These are phyloP conservation scores for Zalaria obscura DNA, from an alignment of 2,329 filamentous ascomycete species.

Conservation along the genomic window DNA sequence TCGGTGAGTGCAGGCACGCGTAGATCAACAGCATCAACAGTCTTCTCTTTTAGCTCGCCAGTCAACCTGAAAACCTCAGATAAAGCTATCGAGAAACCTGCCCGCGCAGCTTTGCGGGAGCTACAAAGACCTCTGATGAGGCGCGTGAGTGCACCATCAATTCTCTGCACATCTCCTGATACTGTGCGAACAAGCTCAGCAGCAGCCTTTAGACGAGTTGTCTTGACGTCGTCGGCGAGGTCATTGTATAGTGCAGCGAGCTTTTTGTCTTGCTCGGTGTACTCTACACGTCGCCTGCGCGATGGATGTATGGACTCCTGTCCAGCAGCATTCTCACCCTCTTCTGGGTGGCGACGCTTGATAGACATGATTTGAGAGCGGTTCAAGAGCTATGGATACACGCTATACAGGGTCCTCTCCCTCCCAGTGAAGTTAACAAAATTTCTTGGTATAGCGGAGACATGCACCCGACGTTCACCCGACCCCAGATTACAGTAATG, in stretches of 20 bases:
- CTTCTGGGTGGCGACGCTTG: slow-evolving; percentile 7
- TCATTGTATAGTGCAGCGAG: slow-evolving; percentile 32
- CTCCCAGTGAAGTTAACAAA: too few relatives aligned
- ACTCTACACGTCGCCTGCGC: slow-evolving; percentile 17
- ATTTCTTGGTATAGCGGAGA: too few relatives aligned
- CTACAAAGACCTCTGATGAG: slow-evolving; percentile 83
- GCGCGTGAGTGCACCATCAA: slow-evolving; percentile 25
- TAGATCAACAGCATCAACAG: slow-evolving; percentile 2
- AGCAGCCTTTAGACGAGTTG: slow-evolving; percentile 29
- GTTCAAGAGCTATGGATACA: too few relatives aligned
- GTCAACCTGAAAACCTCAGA: slow-evolving; percentile 66
- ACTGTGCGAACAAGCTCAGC: slow-evolving; percentile 28
- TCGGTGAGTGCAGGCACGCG: slow-evolving; percentile 23
- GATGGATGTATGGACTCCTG: slow-evolving; percentile 6
- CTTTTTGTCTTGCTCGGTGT: slow-evolving; percentile 25
- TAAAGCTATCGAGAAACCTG: slow-evolving; percentile 81
- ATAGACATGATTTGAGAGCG: slow-evolving; percentile 5
- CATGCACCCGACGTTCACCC: too few relatives aligned
- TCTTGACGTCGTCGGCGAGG: slow-evolving; percentile 30
- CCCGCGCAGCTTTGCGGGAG: slow-evolving; percentile 71
- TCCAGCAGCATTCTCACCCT: slow-evolving; percentile 2
- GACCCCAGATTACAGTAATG: too few relatives aligned
- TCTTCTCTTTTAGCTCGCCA: slow-evolving; percentile 17
- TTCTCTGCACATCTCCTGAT: slow-evolving; percentile 21
- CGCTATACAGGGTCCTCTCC: too few relatives aligned